Evolutionary conservation across 345 rosid species (phyloP).

Genomic region (Melaleuca alternifolia): DNA sequence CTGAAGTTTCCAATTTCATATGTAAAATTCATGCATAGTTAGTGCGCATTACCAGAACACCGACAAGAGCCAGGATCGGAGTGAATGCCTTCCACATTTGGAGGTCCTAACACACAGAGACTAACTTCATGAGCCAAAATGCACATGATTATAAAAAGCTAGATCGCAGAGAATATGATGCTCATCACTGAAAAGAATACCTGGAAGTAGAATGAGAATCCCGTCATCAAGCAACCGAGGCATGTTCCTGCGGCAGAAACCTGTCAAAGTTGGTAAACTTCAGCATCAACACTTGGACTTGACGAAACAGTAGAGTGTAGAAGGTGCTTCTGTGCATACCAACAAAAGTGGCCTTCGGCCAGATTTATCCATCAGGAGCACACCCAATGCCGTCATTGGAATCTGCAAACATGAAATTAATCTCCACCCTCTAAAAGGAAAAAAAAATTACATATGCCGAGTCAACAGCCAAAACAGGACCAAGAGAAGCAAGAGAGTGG

Average conservation of each 20-base stretch:
- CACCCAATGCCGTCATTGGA: constrained; percentile 63
- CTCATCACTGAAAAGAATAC: constrained; percentile 5
- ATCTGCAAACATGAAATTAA: constrained; percentile 20
- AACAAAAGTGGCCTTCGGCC: constrained; percentile 70
- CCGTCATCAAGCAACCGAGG: constrained; percentile 55
- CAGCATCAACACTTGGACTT: neutral
- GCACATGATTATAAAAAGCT: neutral
- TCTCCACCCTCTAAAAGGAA: neutral
- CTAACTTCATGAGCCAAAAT: neutral
- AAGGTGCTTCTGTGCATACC: constrained; percentile 19
- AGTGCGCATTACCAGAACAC: constrained; percentile 34
- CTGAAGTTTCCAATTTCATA: neutral
- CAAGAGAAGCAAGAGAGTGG: neutral
- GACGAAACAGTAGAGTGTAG: neutral
- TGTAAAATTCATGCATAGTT: neutral
- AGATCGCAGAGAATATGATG: neutral
- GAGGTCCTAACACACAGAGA: constrained; percentile 27
- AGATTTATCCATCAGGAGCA: constrained; percentile 51
- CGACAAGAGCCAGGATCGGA: constrained; percentile 38
- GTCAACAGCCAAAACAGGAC: neutral
- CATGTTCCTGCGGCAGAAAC: constrained; percentile 83
- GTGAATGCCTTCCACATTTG: constrained; percentile 22
- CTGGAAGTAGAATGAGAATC: constrained; percentile 46
- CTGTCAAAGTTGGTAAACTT: constrained; percentile 15
- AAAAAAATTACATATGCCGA: neutral